Conservation (phyloP, 2,329 filamentous ascomycete genomes). For the Hypoxylon sp. region DNA sequence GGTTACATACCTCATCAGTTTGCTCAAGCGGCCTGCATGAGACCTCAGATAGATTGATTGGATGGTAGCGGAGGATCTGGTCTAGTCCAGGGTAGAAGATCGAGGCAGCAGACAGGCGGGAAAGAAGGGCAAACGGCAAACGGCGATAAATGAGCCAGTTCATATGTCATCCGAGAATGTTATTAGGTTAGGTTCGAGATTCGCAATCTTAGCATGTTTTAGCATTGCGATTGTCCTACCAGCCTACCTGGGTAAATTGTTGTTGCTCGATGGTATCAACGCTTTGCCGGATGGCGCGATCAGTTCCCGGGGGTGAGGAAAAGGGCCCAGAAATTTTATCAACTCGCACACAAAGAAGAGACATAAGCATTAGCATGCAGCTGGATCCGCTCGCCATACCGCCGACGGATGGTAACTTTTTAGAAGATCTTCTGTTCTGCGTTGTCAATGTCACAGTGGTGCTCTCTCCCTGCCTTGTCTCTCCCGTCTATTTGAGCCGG, state of each 20-base stretch:
- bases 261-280: slow-evolving; percentile 47
- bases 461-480: slow-evolving; percentile 11
- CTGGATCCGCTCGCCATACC: slow-evolving; percentile 43
- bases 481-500: slow-evolving; percentile 21
- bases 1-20: slow-evolving; percentile 24
- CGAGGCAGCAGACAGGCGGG: neutral
- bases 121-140: no score
- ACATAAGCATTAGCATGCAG: slow-evolving; percentile 39
- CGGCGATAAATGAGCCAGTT: slow-evolving; percentile 8
- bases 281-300: slow-evolving; percentile 49
- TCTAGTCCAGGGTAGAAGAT: slow-evolving; percentile 3
- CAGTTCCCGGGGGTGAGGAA: slow-evolving; percentile 32
- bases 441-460: slow-evolving; percentile 38
- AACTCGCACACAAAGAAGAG: slow-evolving; percentile 39
- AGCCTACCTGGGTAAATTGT: slow-evolving; percentile 38
- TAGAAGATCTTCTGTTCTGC: slow-evolving; percentile 23
- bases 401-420: slow-evolving; percentile 41
- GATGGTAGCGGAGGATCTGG: neutral
- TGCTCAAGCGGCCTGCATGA: slow-evolving; percentile 24
- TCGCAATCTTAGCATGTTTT: slow-evolving; percentile 34
- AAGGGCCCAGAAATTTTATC: slow-evolving; percentile 29
- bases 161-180: slow-evolving; percentile 24
- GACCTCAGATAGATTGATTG: slow-evolving; percentile 30
- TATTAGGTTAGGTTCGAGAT: slow-evolving; percentile 27
- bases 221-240: slow-evolving; percentile 31